A percentile compares a stretch with the other conserved stretches of the same genome.
These are phyloP conservation scores for Adansonia gregorii DNA, from an alignment of 441 rosid species.

Conservation along the genomic window DNA sequence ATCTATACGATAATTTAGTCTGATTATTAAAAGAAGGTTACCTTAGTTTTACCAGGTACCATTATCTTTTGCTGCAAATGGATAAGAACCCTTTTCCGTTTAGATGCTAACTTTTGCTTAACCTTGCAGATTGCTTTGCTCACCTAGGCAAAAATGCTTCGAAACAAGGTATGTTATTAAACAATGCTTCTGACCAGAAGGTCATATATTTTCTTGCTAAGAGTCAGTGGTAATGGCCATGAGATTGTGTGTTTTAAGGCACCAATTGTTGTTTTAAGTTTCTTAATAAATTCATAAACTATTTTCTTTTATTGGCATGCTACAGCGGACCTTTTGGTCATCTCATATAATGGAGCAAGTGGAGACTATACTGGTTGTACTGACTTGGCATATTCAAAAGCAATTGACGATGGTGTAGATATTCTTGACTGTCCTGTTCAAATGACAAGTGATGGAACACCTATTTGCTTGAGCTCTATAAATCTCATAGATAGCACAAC, in stretches of 20 bases:
- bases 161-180: constrained; percentile 49
- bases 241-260: not conserved
- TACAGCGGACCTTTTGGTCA: constrained; percentile 44
- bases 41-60: not conserved
- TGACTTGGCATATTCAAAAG: constrained; percentile 50
- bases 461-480: constrained; percentile 52
- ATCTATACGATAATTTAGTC: not conserved
- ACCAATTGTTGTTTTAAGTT: not conserved
- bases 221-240: not conserved
- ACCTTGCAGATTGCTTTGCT: constrained; percentile 71
- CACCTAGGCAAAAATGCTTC: constrained; percentile 60
- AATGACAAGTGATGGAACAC: constrained; percentile 50
- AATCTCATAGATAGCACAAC: constrained; percentile 49
- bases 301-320: constrained; percentile 22
- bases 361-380: constrained; percentile 59
- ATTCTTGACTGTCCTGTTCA: constrained; percentile 60
- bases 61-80: not conserved
- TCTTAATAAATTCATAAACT: constrained; percentile 13
- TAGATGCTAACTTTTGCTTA: constrained; percentile 35
- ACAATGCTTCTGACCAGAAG: not conserved
- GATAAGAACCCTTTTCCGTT: constrained; percentile 16
- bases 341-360: constrained; percentile 56
- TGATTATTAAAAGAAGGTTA: not conserved
- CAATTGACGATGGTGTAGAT: constrained; percentile 47
- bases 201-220: not conserved